Conservation (phyloP, 495 filamentous ascomycete genomes). For the Aspergillus olivimuriae region DNA sequence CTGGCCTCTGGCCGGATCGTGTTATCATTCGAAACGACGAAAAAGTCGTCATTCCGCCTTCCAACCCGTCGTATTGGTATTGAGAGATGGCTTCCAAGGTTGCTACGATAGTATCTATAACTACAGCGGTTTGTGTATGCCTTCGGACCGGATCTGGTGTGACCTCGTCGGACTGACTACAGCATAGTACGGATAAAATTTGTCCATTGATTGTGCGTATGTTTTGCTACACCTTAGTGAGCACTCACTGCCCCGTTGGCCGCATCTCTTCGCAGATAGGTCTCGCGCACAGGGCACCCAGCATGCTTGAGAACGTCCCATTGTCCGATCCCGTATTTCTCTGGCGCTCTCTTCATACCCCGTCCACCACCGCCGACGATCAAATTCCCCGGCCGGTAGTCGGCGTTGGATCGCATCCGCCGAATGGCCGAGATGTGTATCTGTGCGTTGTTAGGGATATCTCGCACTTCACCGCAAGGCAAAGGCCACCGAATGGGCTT, state of each 20-base stretch:
- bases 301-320: not conserved
- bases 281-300: not conserved
- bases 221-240: no score
- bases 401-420: slow-evolving; percentile 54
- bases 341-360: not conserved
- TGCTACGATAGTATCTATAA: no score
- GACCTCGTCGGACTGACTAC: not conserved
- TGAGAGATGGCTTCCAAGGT: not conserved
- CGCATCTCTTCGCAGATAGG: not conserved
- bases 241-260: not conserved
- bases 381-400: slow-evolving; percentile 68
- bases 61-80: not conserved
- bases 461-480: slow-evolving; percentile 65
- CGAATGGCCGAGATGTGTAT: slow-evolving; percentile 65
- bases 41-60: not conserved
- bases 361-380: slow-evolving; percentile 27
- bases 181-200: no score
- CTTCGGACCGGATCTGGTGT: not conserved
- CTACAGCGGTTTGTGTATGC: not conserved
- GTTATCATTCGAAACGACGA: not conserved
- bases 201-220: no score
- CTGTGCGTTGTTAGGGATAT: slow-evolving; percentile 61
- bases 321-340: not conserved
- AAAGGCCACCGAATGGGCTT: slow-evolving; percentile 69
- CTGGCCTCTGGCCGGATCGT: not conserved